Conservation (phyloP, 2,329 filamentous ascomycete species). For the Sporothrix pseudoabietina region DNA sequence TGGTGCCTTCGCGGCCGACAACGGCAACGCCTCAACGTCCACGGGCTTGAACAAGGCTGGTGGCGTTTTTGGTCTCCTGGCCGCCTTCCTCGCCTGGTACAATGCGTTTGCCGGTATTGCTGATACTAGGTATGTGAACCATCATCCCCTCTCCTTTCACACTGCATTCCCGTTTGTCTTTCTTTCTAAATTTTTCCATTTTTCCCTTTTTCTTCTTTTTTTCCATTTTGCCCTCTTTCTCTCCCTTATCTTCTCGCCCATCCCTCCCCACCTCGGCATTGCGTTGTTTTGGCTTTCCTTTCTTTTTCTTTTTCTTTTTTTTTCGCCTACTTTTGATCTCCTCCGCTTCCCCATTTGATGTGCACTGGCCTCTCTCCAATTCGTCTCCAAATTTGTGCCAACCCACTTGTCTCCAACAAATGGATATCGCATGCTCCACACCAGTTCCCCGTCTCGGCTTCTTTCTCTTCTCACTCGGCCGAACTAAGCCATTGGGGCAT, state of each 20-base stretch:
- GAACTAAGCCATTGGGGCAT: neutral
- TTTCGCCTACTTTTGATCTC: neutral
- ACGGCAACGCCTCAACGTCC: conserved; percentile 51
- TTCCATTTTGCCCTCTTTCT: neutral
- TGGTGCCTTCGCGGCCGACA: conserved; percentile 59
- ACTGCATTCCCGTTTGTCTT: neutral
- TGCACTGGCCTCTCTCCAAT: conserved; percentile 1
- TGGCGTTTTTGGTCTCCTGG: conserved; percentile 77
- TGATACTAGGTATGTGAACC: conserved; percentile 61
- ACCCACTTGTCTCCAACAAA: conserved; percentile 3
- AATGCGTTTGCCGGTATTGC: conserved; percentile 81
- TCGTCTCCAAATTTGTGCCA: conserved; percentile 16
- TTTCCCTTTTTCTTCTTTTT: conserved; percentile 12
- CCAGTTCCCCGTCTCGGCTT: neutral
- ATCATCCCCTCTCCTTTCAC: too few relatives aligned
- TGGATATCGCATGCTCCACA: neutral
- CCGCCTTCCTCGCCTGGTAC: conserved; percentile 85
- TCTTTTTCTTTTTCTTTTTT: neutral
- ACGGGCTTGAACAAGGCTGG: conserved; percentile 65
- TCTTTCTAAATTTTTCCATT: neutral
- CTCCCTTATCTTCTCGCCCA: too few relatives aligned
- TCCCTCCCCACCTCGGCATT: conserved; percentile 3
- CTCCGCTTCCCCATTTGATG: neutral
- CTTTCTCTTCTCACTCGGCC: neutral
- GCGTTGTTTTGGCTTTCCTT: neutral